Conservation (phyloP, 805 yeast genomes). For the Maudiozyma turicensis region DNA sequence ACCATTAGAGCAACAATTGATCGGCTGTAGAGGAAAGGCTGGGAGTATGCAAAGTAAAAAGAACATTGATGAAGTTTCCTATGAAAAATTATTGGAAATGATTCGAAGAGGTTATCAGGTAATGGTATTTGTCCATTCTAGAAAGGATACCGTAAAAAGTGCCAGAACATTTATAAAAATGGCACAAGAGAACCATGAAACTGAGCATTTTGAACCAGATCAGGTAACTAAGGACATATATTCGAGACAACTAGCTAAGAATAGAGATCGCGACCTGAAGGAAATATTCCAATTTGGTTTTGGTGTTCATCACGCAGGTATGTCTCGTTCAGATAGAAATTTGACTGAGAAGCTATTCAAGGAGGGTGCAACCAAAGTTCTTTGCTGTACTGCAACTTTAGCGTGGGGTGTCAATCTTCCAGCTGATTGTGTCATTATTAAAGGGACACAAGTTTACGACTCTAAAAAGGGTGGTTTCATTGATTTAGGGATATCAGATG, state of each 20-base stretch:
- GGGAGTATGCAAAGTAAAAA: conserved; percentile 63
- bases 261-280: conserved; percentile 65
- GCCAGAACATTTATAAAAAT: conserved; percentile 60
- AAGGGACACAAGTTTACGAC: conserved; percentile 94
- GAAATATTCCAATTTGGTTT: conserved; percentile 77
- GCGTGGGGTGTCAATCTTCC: conserved; percentile 99
- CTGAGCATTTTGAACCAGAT: conserved; percentile 33
- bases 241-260: conserved; percentile 57
- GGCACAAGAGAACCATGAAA: conserved; percentile 55
- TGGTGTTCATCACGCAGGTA: conserved; percentile 96
- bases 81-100: conserved; percentile 63
- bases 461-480: conserved; percentile 89
- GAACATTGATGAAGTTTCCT: conserved; percentile 64
- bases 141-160: conserved; percentile 85
- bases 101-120: conserved; percentile 70
- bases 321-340: conserved; percentile 84
- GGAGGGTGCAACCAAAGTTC: conserved; percentile 75
- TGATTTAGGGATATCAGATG: conserved; percentile 92
- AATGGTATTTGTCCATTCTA: conserved; percentile 93
- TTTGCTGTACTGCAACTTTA: conserved; percentile 92
- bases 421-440: conserved; percentile 92
- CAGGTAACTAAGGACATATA: conserved; percentile 28
- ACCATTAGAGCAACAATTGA: conserved; percentile 77
- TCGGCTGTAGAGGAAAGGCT: conserved; percentile 81
- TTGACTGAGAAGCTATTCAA: conserved; percentile 80